Conservation (phyloP, 140 eudicot species). For the Ambrosia hybrid region DNA sequence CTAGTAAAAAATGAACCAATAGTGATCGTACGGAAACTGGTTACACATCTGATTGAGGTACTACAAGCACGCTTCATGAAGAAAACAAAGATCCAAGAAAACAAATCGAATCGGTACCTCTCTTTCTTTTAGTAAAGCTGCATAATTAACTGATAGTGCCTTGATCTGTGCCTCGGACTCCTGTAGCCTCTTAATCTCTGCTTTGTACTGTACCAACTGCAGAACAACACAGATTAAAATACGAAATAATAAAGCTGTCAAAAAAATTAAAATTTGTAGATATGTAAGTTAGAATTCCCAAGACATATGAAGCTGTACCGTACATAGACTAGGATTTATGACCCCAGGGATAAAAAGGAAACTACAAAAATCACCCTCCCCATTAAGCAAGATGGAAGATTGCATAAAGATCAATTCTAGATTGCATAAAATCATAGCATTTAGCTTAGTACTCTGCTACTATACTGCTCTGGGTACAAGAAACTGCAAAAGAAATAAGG, state of each 20-base stretch:
- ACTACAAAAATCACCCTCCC: background rate
- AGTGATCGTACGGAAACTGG: conserved; percentile 4
- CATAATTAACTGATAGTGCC: conserved; percentile 93
- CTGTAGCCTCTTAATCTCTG: conserved; percentile 88
- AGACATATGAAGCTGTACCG: conserved; percentile 6
- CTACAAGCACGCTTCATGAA: conserved; percentile 1
- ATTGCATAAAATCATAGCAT: background rate
- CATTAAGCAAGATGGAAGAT: conserved; percentile 11
- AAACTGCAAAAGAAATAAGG: background rate
- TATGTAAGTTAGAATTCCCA: background rate
- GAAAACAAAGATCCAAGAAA: background rate
- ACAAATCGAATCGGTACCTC: conserved; percentile 60
- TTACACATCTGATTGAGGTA: background rate
- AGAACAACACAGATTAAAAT: conserved; percentile 5
- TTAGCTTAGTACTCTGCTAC: background rate
- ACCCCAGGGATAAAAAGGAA: too few species aligned
- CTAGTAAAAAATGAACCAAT: conserved; percentile 12
- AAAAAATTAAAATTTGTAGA: conserved; percentile 3
- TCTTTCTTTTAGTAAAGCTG: conserved; percentile 86
- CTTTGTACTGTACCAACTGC: conserved; percentile 75
- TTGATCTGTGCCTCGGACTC: conserved; percentile 91
- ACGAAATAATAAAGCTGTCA: background rate
- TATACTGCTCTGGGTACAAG: background rate
- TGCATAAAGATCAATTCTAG: background rate
- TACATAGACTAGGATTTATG: too few species aligned